Evolutionary conservation across 306 rosid genomes (phyloP).

Genomic region (Fragaria vesca): DNA sequence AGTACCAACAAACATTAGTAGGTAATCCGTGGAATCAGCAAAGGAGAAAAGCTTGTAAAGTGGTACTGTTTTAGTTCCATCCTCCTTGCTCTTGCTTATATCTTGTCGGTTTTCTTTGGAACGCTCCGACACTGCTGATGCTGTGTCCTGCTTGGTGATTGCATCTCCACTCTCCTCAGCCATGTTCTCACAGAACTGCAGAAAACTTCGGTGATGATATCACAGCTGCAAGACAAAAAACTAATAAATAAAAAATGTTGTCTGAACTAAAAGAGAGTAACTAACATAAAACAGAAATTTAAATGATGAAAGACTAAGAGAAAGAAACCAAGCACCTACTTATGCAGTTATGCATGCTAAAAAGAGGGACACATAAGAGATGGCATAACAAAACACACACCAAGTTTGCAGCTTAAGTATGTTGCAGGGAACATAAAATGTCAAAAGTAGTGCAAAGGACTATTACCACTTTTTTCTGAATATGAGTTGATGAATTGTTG

Average conservation of each 20-base stretch:
- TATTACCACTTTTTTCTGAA: neutral
- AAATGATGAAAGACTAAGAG: neutral
- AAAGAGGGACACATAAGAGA: neutral
- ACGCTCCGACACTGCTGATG: neutral
- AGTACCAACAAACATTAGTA: neutral
- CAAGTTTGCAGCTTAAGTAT: too few species aligned
- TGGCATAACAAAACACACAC: neutral
- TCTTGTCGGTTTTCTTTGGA: neutral
- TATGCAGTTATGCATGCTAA: too few species aligned
- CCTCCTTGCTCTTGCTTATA: neutral
- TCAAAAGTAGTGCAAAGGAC: too few species aligned
- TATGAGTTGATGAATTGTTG: neutral
- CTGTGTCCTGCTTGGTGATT: neutral
- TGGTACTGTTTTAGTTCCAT: neutral
- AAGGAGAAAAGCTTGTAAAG: constrained; percentile 2
- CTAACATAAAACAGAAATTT: neutral
- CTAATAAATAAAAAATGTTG: neutral
- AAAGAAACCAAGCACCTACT: too few species aligned
- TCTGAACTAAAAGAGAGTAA: neutral
- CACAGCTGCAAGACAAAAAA: neutral
- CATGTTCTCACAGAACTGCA: neutral
- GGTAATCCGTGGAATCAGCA: neutral
- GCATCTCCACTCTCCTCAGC: neutral
- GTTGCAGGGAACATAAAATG: too few species aligned
- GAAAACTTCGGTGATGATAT: neutral